phyloP scores from a whole-genome alignment of 2,329 filamentous ascomycete species.

The Huntiella decipiens region DNA sequence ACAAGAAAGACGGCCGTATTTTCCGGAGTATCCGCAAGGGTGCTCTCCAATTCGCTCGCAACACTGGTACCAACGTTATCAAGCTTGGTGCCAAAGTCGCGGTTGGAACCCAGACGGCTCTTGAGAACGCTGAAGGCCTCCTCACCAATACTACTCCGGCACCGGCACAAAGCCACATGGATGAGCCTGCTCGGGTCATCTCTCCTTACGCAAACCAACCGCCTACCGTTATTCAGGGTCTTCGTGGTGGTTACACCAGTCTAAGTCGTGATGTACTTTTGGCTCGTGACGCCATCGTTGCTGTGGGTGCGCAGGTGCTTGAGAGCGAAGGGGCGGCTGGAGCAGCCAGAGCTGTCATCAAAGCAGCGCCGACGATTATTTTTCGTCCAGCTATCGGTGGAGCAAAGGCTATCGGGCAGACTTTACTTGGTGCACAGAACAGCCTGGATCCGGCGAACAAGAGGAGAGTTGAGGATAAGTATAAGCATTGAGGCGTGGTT shows the following conservation, averaged over 20 bases:
- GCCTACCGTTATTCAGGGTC: constrained; percentile 66
- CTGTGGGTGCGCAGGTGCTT: constrained; percentile 78
- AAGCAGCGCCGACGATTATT: constrained; percentile 79
- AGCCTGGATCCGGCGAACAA: constrained; percentile 68
- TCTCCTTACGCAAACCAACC: constrained; percentile 91
- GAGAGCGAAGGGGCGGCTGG: constrained; percentile 67
- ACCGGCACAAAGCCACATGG: constrained; percentile 22
- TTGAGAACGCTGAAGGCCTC: constrained; percentile 74
- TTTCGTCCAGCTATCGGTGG: constrained; percentile 80
- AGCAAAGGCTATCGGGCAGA: constrained; percentile 72
- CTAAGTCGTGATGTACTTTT: constrained; percentile 73
- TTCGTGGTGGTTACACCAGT: constrained; percentile 65
- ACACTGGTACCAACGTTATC: constrained; percentile 84
- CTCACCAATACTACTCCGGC: constrained; percentile 21
- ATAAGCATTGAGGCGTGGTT: background rate
- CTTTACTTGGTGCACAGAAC: constrained; percentile 81
- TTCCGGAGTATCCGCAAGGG: constrained; percentile 86
- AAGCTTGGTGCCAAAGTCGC: constrained; percentile 87
- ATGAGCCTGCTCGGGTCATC: constrained; percentile 58
- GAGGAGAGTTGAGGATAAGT: constrained; percentile 72
- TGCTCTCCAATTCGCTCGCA: constrained; percentile 73
- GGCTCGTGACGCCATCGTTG: constrained; percentile 80
- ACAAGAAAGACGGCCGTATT: constrained; percentile 81
- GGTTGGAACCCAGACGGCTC: constrained; percentile 81
- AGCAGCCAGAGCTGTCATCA: constrained; percentile 58